Evolutionary conservation across 148 eudicot genomes (phyloP).

Genomic region (Simmondsia chinensis): DNA sequence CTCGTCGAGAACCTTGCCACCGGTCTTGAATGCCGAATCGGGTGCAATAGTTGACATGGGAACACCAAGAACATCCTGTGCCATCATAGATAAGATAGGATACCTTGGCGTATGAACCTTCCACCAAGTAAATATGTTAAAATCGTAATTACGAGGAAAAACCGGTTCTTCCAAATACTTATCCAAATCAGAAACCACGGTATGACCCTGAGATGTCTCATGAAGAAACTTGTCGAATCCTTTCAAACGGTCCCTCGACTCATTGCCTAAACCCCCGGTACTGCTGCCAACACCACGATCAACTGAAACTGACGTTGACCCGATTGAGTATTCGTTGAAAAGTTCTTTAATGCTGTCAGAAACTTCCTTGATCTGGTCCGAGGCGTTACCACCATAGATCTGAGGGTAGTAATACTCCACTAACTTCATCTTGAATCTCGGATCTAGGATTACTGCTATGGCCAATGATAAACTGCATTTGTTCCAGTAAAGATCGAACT

Average conservation of each 20-base stretch:
- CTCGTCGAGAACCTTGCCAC: slow-evolving; percentile 64
- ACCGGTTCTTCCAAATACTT: slow-evolving; percentile 89
- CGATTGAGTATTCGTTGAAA: slow-evolving; percentile 61
- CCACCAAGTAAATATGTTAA: slow-evolving; percentile 92
- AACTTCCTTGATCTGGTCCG: slow-evolving; percentile 53
- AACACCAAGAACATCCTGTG: slow-evolving; percentile 70
- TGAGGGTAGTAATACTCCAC: slow-evolving; percentile 82
- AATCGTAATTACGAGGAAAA: slow-evolving; percentile 76
- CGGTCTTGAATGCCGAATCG: slow-evolving; percentile 61
- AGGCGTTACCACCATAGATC: slow-evolving; percentile 60
- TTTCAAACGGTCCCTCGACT: slow-evolving; percentile 64
- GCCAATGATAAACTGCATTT: slow-evolving; percentile 73
- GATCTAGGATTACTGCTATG: slow-evolving; percentile 85
- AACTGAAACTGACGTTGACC: slow-evolving; percentile 32
- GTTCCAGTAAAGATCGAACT: slow-evolving; percentile 74
- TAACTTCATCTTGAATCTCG: slow-evolving; percentile 88
- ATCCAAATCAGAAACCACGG: slow-evolving; percentile 63
- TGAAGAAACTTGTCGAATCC: slow-evolving; percentile 88
- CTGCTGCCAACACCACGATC: slow-evolving; percentile 57
- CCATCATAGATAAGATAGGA: slow-evolving; percentile 90
- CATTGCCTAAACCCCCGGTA: slow-evolving; percentile 30
- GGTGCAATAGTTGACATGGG: slow-evolving; percentile 64
- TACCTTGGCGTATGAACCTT: slow-evolving; percentile 94
- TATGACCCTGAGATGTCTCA: slow-evolving; percentile 79
- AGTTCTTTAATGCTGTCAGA: slow-evolving; percentile 63